phyloP scores from a whole-genome alignment of 306 rosid genomes.

The Cercis canadensis region DNA sequence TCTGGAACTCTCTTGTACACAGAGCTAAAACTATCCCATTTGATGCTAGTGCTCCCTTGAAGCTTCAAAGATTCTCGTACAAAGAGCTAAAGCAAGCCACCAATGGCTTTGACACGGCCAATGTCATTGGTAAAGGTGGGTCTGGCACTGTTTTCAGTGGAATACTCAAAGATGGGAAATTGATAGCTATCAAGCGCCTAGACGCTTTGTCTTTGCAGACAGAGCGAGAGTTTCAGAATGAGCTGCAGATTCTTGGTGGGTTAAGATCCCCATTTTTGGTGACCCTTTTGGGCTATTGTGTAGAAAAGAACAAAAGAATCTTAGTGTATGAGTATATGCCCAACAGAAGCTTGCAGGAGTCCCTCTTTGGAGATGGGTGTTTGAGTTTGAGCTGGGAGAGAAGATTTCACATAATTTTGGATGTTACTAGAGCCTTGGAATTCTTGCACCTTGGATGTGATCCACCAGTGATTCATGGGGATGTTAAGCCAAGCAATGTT shows the following conservation, averaged over 20 bases:
- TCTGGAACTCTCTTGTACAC: conserved; percentile 73
- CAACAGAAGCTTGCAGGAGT: conserved; percentile 86
- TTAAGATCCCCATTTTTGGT: conserved; percentile 83
- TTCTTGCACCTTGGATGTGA: conserved; percentile 89
- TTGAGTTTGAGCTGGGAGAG: conserved; percentile 80
- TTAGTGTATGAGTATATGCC: conserved; percentile 92
- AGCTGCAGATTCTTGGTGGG: conserved; percentile 93
- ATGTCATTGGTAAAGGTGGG: conserved; percentile 94
- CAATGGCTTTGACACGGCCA: conserved; percentile 63
- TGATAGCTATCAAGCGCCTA: conserved; percentile 77
- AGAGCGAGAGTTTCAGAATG: conserved; percentile 93
- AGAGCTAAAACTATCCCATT: conserved; percentile 82
- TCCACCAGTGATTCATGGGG: conserved; percentile 97
- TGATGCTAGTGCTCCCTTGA: conserved; percentile 81
- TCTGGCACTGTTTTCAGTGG: conserved; percentile 95
- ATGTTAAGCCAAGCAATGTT: conserved; percentile 90
- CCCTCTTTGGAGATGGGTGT: conserved; percentile 74
- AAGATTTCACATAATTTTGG: conserved; percentile 73
- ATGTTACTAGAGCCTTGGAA: conserved; percentile 86
- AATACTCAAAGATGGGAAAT: conserved; percentile 67
- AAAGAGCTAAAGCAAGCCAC: conserved; percentile 80
- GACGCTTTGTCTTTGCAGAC: conserved; percentile 71
- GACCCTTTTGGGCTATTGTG: conserved; percentile 87
- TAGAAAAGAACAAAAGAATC: conserved; percentile 71
- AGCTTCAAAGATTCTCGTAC: conserved; percentile 82